These are phyloP conservation scores for Psilocybe cyanescens DNA, from an alignment of 768 basidiomycete genomes.

Conservation along the genomic window DNA sequence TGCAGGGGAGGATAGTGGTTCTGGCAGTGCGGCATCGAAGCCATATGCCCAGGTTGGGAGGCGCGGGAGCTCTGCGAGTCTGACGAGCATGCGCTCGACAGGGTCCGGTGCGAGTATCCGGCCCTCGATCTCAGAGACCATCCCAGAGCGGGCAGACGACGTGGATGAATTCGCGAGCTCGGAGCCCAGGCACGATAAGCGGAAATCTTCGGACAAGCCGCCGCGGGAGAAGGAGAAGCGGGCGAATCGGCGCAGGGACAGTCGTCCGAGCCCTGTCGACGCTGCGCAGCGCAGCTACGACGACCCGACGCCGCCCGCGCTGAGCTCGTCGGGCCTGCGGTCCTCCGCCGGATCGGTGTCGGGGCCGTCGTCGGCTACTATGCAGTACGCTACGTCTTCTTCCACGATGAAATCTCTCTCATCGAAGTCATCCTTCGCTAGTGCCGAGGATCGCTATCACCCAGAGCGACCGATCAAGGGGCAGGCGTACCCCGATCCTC, in stretches of 20 bases:
- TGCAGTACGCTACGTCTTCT: slow-evolving; percentile 26
- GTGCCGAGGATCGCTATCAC: slow-evolving; percentile 22
- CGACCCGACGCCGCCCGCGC: not conserved
- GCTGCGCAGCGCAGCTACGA: slow-evolving; percentile 16
- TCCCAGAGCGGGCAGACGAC: slow-evolving; percentile 38
- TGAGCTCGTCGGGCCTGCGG: slow-evolving; percentile 10
- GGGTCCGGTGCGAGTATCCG: slow-evolving; percentile 43
- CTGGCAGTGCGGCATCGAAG: slow-evolving; percentile 7
- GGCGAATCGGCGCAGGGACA: slow-evolving; percentile 19
- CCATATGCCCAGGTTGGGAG: slow-evolving; percentile 11
- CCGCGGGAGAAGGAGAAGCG: slow-evolving; percentile 19
- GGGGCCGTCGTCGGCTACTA: slow-evolving; percentile 24
- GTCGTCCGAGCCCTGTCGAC: slow-evolving; percentile 24
- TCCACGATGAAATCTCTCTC: slow-evolving; percentile 22
- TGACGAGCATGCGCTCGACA: slow-evolving; percentile 49
- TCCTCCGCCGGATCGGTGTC: slow-evolving; percentile 3
- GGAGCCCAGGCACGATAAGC: slow-evolving; percentile 13
- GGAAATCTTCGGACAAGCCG: slow-evolving; percentile 19
- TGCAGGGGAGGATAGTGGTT: slow-evolving; percentile 43
- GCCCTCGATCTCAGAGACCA: slow-evolving; percentile 41
- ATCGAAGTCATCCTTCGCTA: slow-evolving; percentile 29
- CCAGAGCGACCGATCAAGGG: slow-evolving; percentile 15
- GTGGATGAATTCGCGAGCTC: slow-evolving; percentile 13
- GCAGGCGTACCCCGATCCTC: slow-evolving; percentile 15
- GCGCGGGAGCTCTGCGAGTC: slow-evolving; percentile 39